phyloP scores from a whole-genome alignment of 2,329 filamentous ascomycete genomes.

The Blumeria hordei region DNA sequence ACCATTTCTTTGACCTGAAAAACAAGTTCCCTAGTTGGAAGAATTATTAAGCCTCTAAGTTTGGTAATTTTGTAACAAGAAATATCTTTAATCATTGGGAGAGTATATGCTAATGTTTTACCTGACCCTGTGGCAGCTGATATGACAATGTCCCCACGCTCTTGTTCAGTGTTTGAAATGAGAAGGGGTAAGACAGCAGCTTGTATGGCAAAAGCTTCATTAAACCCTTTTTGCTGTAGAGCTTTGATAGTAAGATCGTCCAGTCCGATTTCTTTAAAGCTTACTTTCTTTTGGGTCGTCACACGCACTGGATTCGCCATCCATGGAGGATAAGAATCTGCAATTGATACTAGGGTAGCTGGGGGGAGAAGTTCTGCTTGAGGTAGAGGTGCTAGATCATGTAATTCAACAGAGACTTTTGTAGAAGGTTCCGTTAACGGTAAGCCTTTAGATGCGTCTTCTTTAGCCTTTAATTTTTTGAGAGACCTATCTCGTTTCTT shows the following conservation, averaged over 20 bases:
- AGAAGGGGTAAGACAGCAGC: constrained; percentile 60
- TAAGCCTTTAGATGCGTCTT: constrained; percentile 6
- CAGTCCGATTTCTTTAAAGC: constrained; percentile 43
- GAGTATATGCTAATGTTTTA: constrained; percentile 76
- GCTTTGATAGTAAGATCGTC: constrained; percentile 31
- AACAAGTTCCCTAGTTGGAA: constrained; percentile 79
- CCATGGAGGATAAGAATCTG: constrained; percentile 62
- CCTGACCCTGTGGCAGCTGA: constrained; percentile 88
- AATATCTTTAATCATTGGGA: constrained; percentile 63
- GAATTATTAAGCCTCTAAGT: constrained; percentile 58
- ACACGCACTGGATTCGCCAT: constrained; percentile 51
- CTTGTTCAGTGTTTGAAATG: constrained; percentile 34
- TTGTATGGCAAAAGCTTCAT: constrained; percentile 55
- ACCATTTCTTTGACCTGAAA: constrained; percentile 61
- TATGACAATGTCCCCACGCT: constrained; percentile 59
- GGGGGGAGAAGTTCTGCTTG: constrained; percentile 44
- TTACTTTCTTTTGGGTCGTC: constrained; percentile 28
- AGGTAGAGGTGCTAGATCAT: constrained; percentile 60
- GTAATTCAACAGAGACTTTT: constrained; percentile 20
- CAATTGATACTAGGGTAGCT: constrained; percentile 34
- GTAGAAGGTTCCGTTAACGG: constrained; percentile 11
- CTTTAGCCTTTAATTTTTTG: constrained; percentile 20
- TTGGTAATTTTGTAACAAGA: constrained; percentile 37
- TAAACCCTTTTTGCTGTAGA: constrained; percentile 44
- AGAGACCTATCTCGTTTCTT: constrained; percentile 31